Base-by-base conservation (phyloP, 2,329 filamentous ascomycete species). In the Colletotrichum tropicale region DNA sequence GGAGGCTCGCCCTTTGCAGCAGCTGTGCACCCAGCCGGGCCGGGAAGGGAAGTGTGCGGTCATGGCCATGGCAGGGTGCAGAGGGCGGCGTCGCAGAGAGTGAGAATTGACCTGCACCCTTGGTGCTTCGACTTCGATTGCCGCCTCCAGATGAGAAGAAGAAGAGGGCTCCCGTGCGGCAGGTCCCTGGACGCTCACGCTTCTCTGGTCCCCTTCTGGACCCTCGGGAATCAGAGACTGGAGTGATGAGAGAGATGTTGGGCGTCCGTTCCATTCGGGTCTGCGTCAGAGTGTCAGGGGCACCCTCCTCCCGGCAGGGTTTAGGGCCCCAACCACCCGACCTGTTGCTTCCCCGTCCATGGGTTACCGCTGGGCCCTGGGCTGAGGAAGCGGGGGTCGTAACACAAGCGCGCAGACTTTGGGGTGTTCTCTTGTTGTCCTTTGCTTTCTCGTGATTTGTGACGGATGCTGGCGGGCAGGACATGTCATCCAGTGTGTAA, bases 291-390 rank as follows among this genome's bases (percentile, higher is more conserved):
- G 52, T 34, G 61, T n/a, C 55, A 75, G 72, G 61, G 69, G 34
- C 52, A 30, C 71, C 60, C 56, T 67, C 72, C 55, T 30, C 52
- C 55, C 12, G 9, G 62, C 73, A 68, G 73, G 73, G 64, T 68
- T 73, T 60, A 68, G 24, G 70, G 43, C 34, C 69, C 69, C 68
- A 67, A 58, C 62, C 72, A 71, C 62, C 34, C 61, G 61, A 58
- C 28, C 48, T 52, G 43, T 38, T 66, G 48, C 68, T 64, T 52
- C 69, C 64, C 69, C 32, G 26, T 43, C 21, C 69, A 64, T 66
- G 68, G 72, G 26, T 74, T 36, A 74, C 55, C 61, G 72, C 68
- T 71, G 58, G 21, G 43, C 48, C 21, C 55, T 32, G 34, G 56
- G 67, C 56, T 43, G 56, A 69, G 48, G 26, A 61, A 62, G 67